phyloP scores from a whole-genome alignment of 1,284 basidiomycete genomes.

The Ustilago bromivora region DNA sequence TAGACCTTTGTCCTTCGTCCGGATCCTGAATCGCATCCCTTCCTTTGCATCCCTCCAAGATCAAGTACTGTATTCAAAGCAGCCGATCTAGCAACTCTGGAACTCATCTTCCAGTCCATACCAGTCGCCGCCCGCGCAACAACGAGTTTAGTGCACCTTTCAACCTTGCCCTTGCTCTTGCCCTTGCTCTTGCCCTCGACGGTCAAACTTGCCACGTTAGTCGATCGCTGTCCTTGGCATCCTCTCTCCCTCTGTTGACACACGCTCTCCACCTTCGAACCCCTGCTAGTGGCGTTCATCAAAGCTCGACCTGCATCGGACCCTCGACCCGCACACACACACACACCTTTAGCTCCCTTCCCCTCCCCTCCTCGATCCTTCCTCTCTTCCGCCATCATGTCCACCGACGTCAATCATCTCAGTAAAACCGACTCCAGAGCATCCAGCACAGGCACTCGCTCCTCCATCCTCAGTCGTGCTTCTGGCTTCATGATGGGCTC shows the following conservation, averaged over 20 bases:
- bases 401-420: constrained; percentile 15
- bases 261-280: background rate
- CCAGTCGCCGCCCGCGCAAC: constrained; percentile 3
- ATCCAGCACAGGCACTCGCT: constrained; percentile 39
- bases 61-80: background rate
- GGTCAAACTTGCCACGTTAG: background rate
- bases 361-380: background rate
- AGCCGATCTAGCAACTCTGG: constrained; percentile 1
- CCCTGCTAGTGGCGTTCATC: background rate
- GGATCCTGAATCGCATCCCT: constrained; percentile 16
- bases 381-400: constrained; percentile 35
- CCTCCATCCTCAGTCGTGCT: constrained; percentile 44
- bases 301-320: background rate
- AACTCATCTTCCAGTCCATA: constrained; percentile 7
- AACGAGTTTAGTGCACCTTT: background rate
- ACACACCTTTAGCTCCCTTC: background rate
- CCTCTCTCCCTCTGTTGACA: background rate
- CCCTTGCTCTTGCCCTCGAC: background rate
- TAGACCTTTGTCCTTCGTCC: background rate
- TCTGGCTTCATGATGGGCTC: constrained; percentile 46
- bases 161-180: background rate
- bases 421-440: constrained; percentile 37
- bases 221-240: constrained; percentile 8
- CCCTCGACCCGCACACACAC: background rate
- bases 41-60: constrained; percentile 14